These are phyloP conservation scores for Cystobasidium tubakii DNA, from an alignment of 768 basidiomycete genomes.

Conservation along the genomic window DNA sequence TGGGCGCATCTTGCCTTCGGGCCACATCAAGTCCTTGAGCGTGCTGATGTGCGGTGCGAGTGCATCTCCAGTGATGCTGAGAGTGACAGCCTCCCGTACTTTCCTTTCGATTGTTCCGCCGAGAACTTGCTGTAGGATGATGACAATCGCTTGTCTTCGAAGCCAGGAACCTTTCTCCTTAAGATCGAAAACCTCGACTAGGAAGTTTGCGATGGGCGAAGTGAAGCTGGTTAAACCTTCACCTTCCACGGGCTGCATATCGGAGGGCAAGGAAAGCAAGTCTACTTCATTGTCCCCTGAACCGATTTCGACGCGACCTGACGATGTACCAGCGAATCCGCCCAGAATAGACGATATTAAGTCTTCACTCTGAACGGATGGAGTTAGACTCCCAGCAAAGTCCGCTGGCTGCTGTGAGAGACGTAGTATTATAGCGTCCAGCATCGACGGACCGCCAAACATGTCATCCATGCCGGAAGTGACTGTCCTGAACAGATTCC, in stretches of 20 bases:
- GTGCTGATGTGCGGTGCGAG: constrained; percentile 62
- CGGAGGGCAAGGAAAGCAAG: neutral
- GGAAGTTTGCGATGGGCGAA: constrained; percentile 84
- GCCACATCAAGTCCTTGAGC: constrained; percentile 75
- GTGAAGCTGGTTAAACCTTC: constrained; percentile 87
- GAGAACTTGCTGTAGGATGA: constrained; percentile 89
- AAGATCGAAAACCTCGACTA: constrained; percentile 87
- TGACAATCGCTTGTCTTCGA: constrained; percentile 86
- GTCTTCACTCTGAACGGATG: constrained; percentile 74
- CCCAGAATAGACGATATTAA: constrained; percentile 53
- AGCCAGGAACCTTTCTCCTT: constrained; percentile 97
- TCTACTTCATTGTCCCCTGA: neutral
- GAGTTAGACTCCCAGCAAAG: constrained; percentile 73
- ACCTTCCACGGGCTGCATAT: constrained; percentile 50
- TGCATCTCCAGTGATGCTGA: constrained; percentile 63
- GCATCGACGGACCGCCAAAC: constrained; percentile 90
- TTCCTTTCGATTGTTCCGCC: constrained; percentile 94
- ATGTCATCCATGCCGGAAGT: constrained; percentile 94
- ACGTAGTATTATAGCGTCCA: constrained; percentile 87
- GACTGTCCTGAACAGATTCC: constrained; percentile 81
- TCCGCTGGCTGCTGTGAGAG: constrained; percentile 84
- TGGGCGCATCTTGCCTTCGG: constrained; percentile 67
- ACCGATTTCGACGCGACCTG: neutral
- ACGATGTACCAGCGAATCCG: neutral
- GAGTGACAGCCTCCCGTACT: constrained; percentile 70